Percentiles rank a stretch among this genome's conserved stretches.
Evolutionary conservation across 768 basidiomycete genomes (phyloP).

Genomic region (Boletus edulis): DNA sequence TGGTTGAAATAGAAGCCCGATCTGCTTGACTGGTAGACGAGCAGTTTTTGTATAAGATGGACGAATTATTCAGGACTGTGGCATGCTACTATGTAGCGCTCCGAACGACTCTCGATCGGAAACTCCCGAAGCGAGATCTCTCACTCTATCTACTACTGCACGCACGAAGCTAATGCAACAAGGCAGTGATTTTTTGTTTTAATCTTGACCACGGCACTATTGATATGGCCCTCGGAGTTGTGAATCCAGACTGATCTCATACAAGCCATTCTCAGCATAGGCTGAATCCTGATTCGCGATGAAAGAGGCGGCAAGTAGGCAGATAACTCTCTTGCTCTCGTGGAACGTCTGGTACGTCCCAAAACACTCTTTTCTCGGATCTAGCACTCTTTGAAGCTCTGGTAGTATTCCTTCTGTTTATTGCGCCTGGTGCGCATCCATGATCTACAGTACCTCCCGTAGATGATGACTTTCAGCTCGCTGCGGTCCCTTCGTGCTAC

Average conservation of each 20-base stretch:
- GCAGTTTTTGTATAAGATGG: no score
- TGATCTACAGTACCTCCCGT: slow-evolving; percentile 13
- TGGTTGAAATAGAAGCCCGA: no score
- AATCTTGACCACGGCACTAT: slow-evolving; percentile 1
- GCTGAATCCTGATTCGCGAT: slow-evolving; percentile 9
- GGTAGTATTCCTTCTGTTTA: slow-evolving; percentile 10
- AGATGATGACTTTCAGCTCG: slow-evolving; percentile 21
- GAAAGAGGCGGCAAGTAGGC: neutral
- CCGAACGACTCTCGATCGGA: no score
- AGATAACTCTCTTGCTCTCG: neutral
- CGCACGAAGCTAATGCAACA: no score
- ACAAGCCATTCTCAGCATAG: neutral
- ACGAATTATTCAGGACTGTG: no score
- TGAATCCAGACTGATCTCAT: slow-evolving; percentile 3
- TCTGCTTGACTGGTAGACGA: no score
- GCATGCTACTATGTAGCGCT: no score
- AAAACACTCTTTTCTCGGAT: neutral
- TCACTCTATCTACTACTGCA: no score
- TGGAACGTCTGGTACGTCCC: slow-evolving; percentile 2
- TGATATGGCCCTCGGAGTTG: neutral
- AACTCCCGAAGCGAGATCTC: no score
- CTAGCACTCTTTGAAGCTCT: slow-evolving; percentile 10
- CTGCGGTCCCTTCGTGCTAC: slow-evolving; percentile 5
- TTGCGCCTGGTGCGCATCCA: slow-evolving; percentile 31
- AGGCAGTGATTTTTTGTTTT: neutral